A percentile compares a stretch with the other conserved stretches of the same genome.
phyloP scores from a whole-genome alignment of 2,329 filamentous ascomycete genomes.

The Ascochyta viciae-villosae region DNA sequence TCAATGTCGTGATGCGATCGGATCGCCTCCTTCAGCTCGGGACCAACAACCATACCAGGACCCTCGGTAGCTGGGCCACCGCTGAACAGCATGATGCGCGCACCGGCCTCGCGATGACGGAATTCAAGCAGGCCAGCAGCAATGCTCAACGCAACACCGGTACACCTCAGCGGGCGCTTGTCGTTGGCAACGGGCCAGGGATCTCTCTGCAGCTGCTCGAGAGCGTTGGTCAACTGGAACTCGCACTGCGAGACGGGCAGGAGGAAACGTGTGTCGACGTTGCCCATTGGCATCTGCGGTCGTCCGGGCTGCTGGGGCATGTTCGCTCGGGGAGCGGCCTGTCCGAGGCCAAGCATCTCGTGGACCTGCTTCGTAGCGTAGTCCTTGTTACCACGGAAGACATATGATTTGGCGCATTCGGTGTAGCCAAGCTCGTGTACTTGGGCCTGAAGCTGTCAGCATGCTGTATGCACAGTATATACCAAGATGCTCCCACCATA shows the following conservation, averaged over 20 bases:
- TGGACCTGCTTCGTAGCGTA: conserved; percentile 99
- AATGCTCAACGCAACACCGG: conserved; percentile 94
- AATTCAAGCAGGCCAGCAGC: conserved; percentile 91
- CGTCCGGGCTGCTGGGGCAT: conserved; percentile 76
- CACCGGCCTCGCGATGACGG: conserved; percentile 94
- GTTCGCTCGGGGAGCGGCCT: conserved; percentile 72
- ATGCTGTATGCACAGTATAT: neutral
- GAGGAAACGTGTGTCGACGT: conserved; percentile 86
- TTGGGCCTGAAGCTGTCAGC: conserved; percentile 69
- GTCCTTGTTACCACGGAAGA: conserved; percentile 97
- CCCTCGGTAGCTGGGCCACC: conserved; percentile 95
- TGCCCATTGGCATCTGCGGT: conserved; percentile 71
- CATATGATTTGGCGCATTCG: conserved; percentile 97
- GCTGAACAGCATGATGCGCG: conserved; percentile 95
- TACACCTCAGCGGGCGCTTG: conserved; percentile 87
- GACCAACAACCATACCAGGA: conserved; percentile 94
- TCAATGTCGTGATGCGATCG: conserved; percentile 99
- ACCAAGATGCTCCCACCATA: conserved; percentile 66
- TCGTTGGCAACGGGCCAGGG: conserved; percentile 97
- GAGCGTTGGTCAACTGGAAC: conserved; percentile 93
- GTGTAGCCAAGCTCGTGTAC: conserved; percentile 98
- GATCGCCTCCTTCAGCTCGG: conserved; percentile 94
- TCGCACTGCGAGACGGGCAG: conserved; percentile 95
- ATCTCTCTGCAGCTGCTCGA: conserved; percentile 95
- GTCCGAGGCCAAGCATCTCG: conserved; percentile 91